Percentiles rank a stretch among this genome's conserved stretches.
Conservation (phyloP, 306 rosid genomes). For the Medicago lupulina region DNA sequence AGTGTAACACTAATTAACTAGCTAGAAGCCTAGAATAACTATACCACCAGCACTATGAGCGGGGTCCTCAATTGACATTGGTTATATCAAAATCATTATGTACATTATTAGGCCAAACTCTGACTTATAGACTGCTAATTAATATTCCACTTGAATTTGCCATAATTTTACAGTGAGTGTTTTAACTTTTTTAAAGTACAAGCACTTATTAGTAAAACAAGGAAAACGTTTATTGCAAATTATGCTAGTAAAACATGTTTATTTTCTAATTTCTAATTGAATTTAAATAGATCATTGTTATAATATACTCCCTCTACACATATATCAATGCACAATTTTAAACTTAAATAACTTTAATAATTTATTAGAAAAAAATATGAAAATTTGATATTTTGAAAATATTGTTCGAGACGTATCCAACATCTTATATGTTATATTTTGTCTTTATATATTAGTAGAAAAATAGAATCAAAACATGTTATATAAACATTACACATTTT, state of each 20-base stretch:
- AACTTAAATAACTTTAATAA: too few species aligned
- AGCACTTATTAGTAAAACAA: not conserved
- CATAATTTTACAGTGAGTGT: not conserved
- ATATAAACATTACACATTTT: too few species aligned
- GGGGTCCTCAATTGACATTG: conserved; percentile 13
- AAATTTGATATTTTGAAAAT: too few species aligned
- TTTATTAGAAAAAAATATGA: too few species aligned
- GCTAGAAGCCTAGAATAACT: not conserved
- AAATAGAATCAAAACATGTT: too few species aligned
- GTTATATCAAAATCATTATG: conserved; percentile 22
- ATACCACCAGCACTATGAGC: not conserved
- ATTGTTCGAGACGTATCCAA: too few species aligned
- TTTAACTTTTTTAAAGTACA: conserved; percentile 10
- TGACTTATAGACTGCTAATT: not conserved
- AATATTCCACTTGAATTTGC: not conserved
- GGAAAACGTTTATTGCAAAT: not conserved
- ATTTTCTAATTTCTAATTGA: too few species aligned
- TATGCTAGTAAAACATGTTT: not conserved
- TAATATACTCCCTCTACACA: too few species aligned
- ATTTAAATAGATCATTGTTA: not conserved
- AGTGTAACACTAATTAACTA: not conserved
- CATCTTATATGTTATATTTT: too few species aligned
- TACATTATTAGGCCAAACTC: not conserved
- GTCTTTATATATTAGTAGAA: too few species aligned
- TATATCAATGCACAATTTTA: too few species aligned